Evolutionary conservation across 257 asterid genomes (phyloP), one percentile per base, ranked within the genome.

Genomic region (Capsicum baccatum): DNA sequence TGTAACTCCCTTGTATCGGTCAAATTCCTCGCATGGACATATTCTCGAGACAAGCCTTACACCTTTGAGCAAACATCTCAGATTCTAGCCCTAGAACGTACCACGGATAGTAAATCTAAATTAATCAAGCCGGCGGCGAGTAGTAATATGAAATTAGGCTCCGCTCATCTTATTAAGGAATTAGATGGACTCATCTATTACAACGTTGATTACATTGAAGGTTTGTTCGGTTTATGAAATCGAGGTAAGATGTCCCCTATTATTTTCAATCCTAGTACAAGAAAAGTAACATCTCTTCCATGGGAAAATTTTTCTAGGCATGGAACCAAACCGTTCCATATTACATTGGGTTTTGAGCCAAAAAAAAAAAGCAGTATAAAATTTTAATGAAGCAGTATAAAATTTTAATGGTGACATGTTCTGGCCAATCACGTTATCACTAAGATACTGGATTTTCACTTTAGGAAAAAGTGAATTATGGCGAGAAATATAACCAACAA

Each of bases 291-390:
- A 37, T 67, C 3, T 67, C 52, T 67, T 64, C 19, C 12, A 4
- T 6, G 71, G 3, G 10, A 3, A 66, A 33, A 33, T 13, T 0
- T 39, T 6, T 5, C 0, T 0, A 12, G 0, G 6, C 7, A 39
- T 37, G 54, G 17, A 1, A 4, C 8, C 4, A 9, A 4, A 83
- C 4, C 4, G 6, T 70, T 44, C 8, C 19, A 13, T 42, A 17
- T 17, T 70, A 21, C 12, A 16, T 42, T 70, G 2, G 57, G 37
- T 70, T 70, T 0, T 17, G 79, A 70, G 0, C 79, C 79, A 0
- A 0, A 44, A 16, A 0, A 39, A 8, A 70, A 8, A 70, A 39
- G 9, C 42, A 9, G 57, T 48, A 70, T 6, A 70, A 44, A 17
- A 9, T 70, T 42, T n/a, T 37, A 14, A 3, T 33, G 3, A 13